Evolutionary conservation across 805 yeast species (phyloP), one percentile per base, ranked within the genome.

Genomic region (Lachancea sp.): DNA sequence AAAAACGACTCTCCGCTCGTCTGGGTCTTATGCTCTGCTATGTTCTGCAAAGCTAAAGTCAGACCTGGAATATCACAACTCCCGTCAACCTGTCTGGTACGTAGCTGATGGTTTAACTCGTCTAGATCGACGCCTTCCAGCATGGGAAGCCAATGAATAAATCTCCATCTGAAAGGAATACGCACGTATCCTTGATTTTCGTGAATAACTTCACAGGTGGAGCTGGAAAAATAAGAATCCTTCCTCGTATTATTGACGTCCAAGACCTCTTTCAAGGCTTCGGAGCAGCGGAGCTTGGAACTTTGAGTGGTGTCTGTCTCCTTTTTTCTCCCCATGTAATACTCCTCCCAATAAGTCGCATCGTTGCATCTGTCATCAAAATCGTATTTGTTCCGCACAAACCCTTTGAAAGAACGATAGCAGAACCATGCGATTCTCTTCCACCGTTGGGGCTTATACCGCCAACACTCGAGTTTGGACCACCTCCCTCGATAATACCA

Each of bases 401-500:
- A 15, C 5, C 58, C 51, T 19, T 37, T 45, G 2, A 54, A 22
- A 22, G 47, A 47, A 31, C 56, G 52, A 30, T 47, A 40, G 12
- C 54, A 13, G 44, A 49, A 52, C 64, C 64, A 60, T 1, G 40
- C 41, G 1, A 29, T 18, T 12, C 55, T 46, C 37, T 57, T 59
- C 50, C 53, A 49, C 11, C 36, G 18, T 15, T 49, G 47, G 3
- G 55, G 49, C 35, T 54, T 45, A 38, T 55, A 50, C 42, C 48
- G 50, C 64, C 65, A 57, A 39, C 59, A 58, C n/a, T 44, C 45
- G 22, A 41, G 40, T 31, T 36, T 48, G 13, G 40, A 30, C 50
- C 51, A 52, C 28, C 48, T 48, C 3, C 61, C 55, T 29, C 64
- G 53, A 30, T 52, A 60, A 34, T 50, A 61, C 63, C 63, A 61